A percentile compares a stretch with the other conserved stretches of the same genome.
Evolutionary conservation across 2,329 filamentous ascomycete species (phyloP).

Genomic region (Neopestalotiopsis sp.): DNA sequence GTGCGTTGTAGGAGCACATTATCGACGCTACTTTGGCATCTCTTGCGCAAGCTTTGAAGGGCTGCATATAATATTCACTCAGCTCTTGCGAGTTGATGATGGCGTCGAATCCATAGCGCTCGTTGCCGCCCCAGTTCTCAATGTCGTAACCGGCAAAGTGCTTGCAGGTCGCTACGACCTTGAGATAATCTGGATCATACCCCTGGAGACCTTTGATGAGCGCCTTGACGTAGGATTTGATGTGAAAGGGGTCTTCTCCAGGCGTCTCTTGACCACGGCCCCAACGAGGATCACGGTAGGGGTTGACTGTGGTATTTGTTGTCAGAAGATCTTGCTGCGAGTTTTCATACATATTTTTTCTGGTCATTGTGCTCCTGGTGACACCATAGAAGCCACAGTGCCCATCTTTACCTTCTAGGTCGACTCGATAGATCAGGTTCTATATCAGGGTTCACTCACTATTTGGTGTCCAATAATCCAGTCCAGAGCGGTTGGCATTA

Average conservation of each 20-base stretch:
- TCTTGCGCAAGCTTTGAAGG: constrained; percentile 67
- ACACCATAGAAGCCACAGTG: too few species aligned
- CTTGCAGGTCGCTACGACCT: constrained; percentile 62
- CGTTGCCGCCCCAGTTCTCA: constrained; percentile 49
- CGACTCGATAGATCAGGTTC: background rate
- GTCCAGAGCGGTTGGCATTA: constrained; percentile 34
- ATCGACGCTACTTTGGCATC: constrained; percentile 61
- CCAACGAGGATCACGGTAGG: constrained; percentile 31
- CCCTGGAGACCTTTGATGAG: constrained; percentile 60
- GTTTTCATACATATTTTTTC: background rate
- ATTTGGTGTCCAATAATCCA: constrained; percentile 34
- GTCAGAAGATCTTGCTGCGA: background rate
- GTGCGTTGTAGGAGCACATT: constrained; percentile 68
- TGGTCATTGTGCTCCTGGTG: too few species aligned
- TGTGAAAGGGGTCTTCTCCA: constrained; percentile 42
- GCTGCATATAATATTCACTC: constrained; percentile 69
- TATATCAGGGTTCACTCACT: constrained; percentile 15
- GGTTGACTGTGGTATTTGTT: constrained; percentile 25
- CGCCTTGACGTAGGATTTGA: constrained; percentile 56
- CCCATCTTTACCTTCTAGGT: background rate
- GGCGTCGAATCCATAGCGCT: constrained; percentile 60
- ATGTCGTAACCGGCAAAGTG: constrained; percentile 64
- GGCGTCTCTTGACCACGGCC: constrained; percentile 35
- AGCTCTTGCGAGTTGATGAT: constrained; percentile 65
- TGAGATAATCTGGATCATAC: constrained; percentile 30